Percentiles rank a stretch among this genome's conserved stretches.
phyloP scores from a whole-genome alignment of 1,284 basidiomycete species.

The Pseudozyma sp. region DNA sequence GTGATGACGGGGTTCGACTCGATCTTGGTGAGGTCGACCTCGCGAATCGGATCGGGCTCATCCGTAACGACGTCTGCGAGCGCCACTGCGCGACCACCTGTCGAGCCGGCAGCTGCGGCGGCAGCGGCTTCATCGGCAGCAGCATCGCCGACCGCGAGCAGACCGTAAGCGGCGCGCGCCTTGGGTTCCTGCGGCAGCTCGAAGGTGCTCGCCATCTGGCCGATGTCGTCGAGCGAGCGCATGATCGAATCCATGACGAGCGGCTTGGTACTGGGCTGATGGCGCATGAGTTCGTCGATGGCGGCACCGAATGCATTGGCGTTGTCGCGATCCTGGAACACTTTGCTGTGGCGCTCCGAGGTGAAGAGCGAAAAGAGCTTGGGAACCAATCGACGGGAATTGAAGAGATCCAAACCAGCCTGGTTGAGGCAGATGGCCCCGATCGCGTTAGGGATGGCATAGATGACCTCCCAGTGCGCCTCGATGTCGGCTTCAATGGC shows the following conservation, averaged over 20 bases:
- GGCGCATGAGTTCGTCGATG: conserved; percentile 94
- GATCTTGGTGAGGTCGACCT: conserved; percentile 45
- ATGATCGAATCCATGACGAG: conserved; percentile 72
- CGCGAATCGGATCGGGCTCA: conserved; percentile 55
- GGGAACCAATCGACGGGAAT: conserved; percentile 79
- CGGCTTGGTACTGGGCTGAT: conserved; percentile 88
- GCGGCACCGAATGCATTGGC: conserved; percentile 86
- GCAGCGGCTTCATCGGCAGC: conserved; percentile 27
- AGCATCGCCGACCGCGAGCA: conserved; percentile 36
- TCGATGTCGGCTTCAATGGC: conserved; percentile 87
- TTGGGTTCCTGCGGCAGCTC: conserved; percentile 38
- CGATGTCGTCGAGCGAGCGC: conserved; percentile 69
- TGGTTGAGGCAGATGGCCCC: conserved; percentile 96
- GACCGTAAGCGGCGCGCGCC: conserved; percentile 44
- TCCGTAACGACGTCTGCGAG: conserved; percentile 55
- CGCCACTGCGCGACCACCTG: conserved; percentile 31
- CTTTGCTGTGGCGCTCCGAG: conserved; percentile 83
- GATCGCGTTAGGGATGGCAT: conserved; percentile 93
- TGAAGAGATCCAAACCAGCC: conserved; percentile 83
- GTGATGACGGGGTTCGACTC: conserved; percentile 56
- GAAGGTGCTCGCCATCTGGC: conserved; percentile 77
- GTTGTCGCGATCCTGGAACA: conserved; percentile 93
- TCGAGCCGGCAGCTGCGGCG: conserved; percentile 5
- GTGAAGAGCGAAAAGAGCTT: conserved; percentile 87
- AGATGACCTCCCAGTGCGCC: conserved; percentile 77